Evolutionary conservation across 192 early-diverging fungal genomes (phyloP), one percentile per base, ranked within the genome.

Genomic region (Allomyces javanicus): DNA sequence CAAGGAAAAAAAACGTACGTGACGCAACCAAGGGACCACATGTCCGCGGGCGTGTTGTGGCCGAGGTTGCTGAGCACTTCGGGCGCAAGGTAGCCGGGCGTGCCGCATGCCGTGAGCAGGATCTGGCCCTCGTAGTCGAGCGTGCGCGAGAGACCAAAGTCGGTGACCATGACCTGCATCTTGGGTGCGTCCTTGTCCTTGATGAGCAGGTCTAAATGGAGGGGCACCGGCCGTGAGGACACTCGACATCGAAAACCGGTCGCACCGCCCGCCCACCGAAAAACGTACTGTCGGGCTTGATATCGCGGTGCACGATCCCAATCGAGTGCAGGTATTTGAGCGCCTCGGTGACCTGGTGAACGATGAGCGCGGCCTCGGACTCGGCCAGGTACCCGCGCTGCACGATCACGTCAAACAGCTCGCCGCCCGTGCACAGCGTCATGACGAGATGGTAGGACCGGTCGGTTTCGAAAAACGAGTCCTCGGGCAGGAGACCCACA

Each of bases 331-430:
- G 76, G 75, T 93, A 95, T 14, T 81, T 71, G 24, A 95, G 69
- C 2, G 91, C 93, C 50, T 81, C 77, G 69, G 92, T 72, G 75
- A 93, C 87, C 70, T 95, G 93, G 78, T 99, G 97, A 87, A 96
- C 94, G 78, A 93, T 97, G 64, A 96, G 79, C 86, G 97, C 96
- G 69, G 97, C 89, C 66, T 83, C 50, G 17, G 50, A 58, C 21
- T 58, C 50, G 17, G 50, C 50, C 17, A 58, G 17, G 50, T 58
- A 58, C 17, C 50, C 50, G 50, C 50, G 50, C 50, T 14, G 21
- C 50, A 58, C 50, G 21, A 58, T 58, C 17, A 58, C 50, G 21
- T 58, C 50, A n/a, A 58, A 58, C 17, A 58, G 17, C 50, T 58
- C 50, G 50, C 50, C 50, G 50, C 50, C 50, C 50, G 12, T 58